Percentiles rank a stretch among this genome's conserved stretches.
phyloP scores from a whole-genome alignment of 2,329 filamentous ascomycete species.

The Epichloe festucae region DNA sequence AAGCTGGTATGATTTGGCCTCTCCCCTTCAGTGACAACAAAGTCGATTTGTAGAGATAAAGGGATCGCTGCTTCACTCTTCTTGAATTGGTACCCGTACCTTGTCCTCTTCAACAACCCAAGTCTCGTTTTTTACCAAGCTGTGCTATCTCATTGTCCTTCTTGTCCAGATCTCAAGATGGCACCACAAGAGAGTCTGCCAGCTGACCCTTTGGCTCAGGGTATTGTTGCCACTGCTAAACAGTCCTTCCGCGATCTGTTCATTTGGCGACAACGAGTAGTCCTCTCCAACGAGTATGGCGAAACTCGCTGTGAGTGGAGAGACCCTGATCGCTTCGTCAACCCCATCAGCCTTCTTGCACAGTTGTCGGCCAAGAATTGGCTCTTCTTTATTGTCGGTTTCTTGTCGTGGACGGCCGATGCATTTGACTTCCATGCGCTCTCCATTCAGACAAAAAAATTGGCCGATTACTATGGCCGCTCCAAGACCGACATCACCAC shows the following conservation, averaged over 20 bases:
- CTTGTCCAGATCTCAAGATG: not conserved
- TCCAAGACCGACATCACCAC: constrained; percentile 56
- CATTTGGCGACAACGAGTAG: constrained; percentile 61
- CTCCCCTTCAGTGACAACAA: not conserved
- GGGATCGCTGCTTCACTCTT: not conserved
- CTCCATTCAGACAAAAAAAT: constrained; percentile 63
- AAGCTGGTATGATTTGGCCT: not conserved
- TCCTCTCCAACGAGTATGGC: constrained; percentile 50
- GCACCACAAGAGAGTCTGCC: constrained; percentile 24
- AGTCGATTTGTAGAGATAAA: not conserved
- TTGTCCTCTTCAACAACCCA: not conserved
- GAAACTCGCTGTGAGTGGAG: constrained; percentile 58
- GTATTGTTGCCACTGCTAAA: constrained; percentile 49
- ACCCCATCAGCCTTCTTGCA: constrained; percentile 56
- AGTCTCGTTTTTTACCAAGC: not conserved
- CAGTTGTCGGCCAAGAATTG: constrained; percentile 54
- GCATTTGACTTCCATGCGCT: constrained; percentile 77
- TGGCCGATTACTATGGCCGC: constrained; percentile 37
- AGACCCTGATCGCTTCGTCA: constrained; percentile 49
- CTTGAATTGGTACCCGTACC: not conserved
- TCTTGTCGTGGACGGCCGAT: constrained; percentile 67
- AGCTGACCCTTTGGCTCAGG: constrained; percentile 55
- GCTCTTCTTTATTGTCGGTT: constrained; percentile 64
- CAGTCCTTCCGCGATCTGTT: constrained; percentile 54
- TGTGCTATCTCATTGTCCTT: not conserved